A percentile compares a stretch with the other conserved stretches of the same genome.
Conservation (phyloP, 2,329 filamentous ascomycete genomes). For the Epichloe hybrida region DNA sequence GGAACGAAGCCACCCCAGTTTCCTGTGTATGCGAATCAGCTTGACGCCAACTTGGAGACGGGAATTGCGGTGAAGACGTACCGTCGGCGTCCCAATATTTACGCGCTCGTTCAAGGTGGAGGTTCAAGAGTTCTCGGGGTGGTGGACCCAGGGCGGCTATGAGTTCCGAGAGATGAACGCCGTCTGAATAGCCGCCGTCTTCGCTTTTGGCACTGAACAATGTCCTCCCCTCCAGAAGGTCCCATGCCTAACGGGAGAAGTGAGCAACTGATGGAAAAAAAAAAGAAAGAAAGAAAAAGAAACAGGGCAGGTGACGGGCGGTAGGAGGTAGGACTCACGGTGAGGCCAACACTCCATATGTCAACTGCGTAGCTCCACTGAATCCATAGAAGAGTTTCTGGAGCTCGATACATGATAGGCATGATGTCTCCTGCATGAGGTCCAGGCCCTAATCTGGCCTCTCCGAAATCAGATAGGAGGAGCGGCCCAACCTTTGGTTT, state of each 20-base stretch:
- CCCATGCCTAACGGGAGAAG: background rate
- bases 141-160: background rate
- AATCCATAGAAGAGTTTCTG: background rate
- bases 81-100: background rate
- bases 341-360: background rate
- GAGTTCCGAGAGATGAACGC: background rate
- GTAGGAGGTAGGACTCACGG: background rate
- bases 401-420: constrained; percentile 7
- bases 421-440: constrained; percentile 16
- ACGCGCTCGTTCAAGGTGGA: background rate
- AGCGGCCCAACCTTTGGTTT: constrained; percentile 3
- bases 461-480: background rate
- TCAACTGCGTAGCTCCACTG: background rate
- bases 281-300: too few species aligned
- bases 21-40: background rate
- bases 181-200: background rate
- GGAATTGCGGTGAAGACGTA: background rate
- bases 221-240: background rate
- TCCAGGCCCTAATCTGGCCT: background rate
- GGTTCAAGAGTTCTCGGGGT: background rate
- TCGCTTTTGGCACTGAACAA: background rate
- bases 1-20: background rate
- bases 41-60: background rate
- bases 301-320: background rate
- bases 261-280: too few species aligned